Evolutionary conservation across 1,139 yeast genomes (phyloP).

Genomic region (Hansenula sp.): DNA sequence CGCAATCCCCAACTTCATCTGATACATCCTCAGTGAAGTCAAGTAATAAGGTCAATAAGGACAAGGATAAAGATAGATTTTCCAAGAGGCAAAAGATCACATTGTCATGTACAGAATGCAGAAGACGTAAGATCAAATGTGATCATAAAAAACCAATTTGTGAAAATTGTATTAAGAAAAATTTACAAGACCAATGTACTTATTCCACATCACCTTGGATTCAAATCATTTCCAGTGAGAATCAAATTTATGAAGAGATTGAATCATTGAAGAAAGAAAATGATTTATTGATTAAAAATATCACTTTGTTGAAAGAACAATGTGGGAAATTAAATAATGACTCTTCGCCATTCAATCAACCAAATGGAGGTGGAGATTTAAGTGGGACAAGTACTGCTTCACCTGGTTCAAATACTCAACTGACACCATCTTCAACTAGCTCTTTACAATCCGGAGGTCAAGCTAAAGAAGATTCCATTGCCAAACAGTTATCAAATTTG

Average conservation of each 20-base stretch:
- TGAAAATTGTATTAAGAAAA: conserved; percentile 43
- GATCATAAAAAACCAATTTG: conserved; percentile 55
- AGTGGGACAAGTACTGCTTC: not conserved
- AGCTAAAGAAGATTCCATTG: conserved; percentile 1
- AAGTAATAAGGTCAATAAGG: not conserved
- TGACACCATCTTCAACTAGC: not conserved
- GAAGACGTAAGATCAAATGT: conserved; percentile 50
- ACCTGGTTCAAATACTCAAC: not conserved
- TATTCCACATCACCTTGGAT: conserved; percentile 22
- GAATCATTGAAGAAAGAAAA: conserved; percentile 16
- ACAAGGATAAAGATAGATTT: conserved; percentile 1
- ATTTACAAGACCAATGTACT: conserved; percentile 16
- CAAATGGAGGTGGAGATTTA: not conserved
- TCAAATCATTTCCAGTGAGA: conserved; percentile 17
- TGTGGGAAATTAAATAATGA: not conserved
- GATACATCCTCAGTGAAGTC: not conserved
- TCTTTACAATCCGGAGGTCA: not conserved
- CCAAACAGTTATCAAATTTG: conserved; percentile 1
- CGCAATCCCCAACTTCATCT: not conserved
- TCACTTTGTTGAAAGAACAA: conserved; percentile 10
- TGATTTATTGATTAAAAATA: conserved; percentile 14
- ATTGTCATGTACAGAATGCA: conserved; percentile 42
- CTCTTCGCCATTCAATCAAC: not conserved
- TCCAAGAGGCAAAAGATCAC: conserved; percentile 36
- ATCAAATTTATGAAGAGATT: conserved; percentile 17